phyloP scores from a whole-genome alignment of 305 asterid genomes.

The Fraxinus nigra region DNA sequence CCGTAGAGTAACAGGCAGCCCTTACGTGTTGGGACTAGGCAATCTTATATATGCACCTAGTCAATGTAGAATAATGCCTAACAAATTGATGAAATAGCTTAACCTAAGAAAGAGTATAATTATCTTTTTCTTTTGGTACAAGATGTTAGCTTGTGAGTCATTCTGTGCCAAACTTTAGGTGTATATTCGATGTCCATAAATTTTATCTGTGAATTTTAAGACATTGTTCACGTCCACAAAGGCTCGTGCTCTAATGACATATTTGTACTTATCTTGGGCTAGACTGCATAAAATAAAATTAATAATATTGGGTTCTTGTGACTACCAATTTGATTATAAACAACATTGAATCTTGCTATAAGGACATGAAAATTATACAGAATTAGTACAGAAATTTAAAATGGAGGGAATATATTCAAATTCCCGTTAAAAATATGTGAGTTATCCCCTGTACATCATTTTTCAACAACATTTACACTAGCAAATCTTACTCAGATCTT shows the following conservation, averaged over 20 bases:
- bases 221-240: not conserved
- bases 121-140: not conserved
- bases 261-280: not conserved
- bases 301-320: not conserved
- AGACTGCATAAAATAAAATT: not conserved
- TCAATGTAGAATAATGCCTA: not conserved
- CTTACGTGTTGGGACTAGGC: not conserved
- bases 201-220: not conserved
- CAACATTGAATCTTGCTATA: not conserved
- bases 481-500: not conserved
- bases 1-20: not conserved
- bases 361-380: too few relatives aligned
- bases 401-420: too few relatives aligned
- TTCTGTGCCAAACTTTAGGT: not conserved
- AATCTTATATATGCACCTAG: not conserved
- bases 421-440: too few relatives aligned
- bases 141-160: not conserved
- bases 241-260: not conserved
- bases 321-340: not conserved
- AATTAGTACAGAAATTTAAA: too few relatives aligned
- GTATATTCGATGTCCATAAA: not conserved
- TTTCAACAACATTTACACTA: not conserved
- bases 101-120: not conserved
- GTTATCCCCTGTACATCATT: too few relatives aligned
- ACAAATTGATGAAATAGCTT: not conserved